Evolutionary conservation across 768 basidiomycete genomes (phyloP).

Genomic region (Termitomyces sp.): DNA sequence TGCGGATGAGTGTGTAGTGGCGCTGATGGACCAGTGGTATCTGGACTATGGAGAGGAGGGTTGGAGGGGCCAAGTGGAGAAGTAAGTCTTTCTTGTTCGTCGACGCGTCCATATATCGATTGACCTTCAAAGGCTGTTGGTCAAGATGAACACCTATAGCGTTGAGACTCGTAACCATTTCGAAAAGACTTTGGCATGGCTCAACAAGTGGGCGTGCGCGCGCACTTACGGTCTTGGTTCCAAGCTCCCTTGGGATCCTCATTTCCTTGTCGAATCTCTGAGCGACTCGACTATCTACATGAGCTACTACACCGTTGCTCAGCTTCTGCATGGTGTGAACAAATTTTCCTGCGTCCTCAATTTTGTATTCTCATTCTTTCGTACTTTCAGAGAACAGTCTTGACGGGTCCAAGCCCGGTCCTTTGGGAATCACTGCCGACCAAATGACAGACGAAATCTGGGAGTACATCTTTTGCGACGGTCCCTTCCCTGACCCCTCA

Average conservation of each 20-base stretch:
- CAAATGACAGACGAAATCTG: conserved; percentile 98
- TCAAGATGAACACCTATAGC: conserved; percentile 85
- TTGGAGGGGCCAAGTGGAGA: conserved; percentile 87
- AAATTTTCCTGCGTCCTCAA: not conserved
- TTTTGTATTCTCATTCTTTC: not conserved
- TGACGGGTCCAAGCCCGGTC: conserved; percentile 74
- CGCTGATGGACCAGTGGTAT: conserved; percentile 99
- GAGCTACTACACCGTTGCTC: conserved; percentile 94
- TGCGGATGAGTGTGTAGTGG: conserved; percentile 97
- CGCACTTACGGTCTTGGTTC: conserved; percentile 95
- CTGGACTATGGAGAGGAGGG: conserved; percentile 88
- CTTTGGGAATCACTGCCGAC: conserved; percentile 78
- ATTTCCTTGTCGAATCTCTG: conserved; percentile 93
- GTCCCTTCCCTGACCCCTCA: conserved; percentile 64
- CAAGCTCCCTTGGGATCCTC: conserved; percentile 92
- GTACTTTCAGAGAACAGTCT: conserved; percentile 52
- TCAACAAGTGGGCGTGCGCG: conserved; percentile 99
- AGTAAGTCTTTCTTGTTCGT: conserved; percentile 39
- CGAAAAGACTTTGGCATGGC: conserved; percentile 87
- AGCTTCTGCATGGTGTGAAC: conserved; percentile 82
- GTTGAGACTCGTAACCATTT: conserved; percentile 91
- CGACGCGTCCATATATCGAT: conserved; percentile 5
- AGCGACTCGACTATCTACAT: conserved; percentile 99
- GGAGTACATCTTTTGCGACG: conserved; percentile 87
- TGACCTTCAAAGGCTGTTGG: conserved; percentile 51